Conservation (phyloP, 129 eudicot species). For the Flaveria sonorensis region DNA sequence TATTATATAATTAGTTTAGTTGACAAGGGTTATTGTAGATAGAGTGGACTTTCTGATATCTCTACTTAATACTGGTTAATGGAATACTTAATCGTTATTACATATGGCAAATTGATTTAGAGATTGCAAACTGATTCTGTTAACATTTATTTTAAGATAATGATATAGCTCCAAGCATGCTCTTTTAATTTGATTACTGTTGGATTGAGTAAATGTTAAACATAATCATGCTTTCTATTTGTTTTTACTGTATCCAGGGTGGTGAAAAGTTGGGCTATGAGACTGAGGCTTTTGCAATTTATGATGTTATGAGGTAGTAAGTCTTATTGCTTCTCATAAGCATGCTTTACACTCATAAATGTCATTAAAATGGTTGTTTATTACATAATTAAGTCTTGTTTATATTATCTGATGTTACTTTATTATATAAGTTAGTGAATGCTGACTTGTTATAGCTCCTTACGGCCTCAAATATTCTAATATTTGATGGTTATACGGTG, state of each 20-base stretch:
- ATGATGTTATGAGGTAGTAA: slow-evolving; percentile 76
- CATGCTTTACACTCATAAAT: slow-evolving; percentile 14
- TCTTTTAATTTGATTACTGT: not conserved
- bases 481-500: not conserved
- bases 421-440: not conserved
- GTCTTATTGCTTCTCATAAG: slow-evolving; percentile 20
- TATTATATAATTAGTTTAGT: not conserved
- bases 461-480: not conserved
- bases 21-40: not conserved
- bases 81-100: not conserved
- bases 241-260: slow-evolving; percentile 50
- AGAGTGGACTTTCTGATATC: not conserved
- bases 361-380: slow-evolving; percentile 3
- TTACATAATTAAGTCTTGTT: slow-evolving; percentile 13
- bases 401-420: not conserved
- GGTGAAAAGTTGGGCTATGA: slow-evolving; percentile 82
- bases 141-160: not conserved
- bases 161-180: not conserved
- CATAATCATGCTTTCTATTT: not conserved
- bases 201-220: not conserved
- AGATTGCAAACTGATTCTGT: not conserved
- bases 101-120: not conserved
- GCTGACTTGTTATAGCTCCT: slow-evolving; percentile 5
- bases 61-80: not conserved
- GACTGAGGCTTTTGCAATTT: slow-evolving; percentile 83